Evolutionary conservation across 768 basidiomycete species (phyloP).

Genomic region (Suillus weaverae): DNA sequence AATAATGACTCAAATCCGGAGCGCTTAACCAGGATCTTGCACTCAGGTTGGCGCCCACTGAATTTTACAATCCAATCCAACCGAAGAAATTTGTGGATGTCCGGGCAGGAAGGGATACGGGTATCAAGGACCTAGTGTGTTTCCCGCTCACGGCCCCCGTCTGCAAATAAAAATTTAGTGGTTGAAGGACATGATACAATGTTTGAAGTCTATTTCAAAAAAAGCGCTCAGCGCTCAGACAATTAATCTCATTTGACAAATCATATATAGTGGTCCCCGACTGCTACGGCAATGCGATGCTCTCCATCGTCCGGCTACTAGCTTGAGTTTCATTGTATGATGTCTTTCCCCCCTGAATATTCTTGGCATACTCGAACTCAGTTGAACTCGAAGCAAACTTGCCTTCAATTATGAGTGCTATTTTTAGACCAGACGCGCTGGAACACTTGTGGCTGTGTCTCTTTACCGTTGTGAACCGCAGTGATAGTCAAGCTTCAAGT

Average conservation of each 20-base stretch:
- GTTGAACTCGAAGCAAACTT: too few species aligned
- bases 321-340: not conserved
- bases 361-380: too few species aligned
- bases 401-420: not conserved
- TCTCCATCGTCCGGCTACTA: not conserved
- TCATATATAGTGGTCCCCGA: not conserved
- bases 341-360: too few species aligned
- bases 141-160: not conserved
- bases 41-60: not conserved
- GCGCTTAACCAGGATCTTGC: too few species aligned
- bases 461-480: not conserved
- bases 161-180: not conserved
- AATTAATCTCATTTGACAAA: not conserved
- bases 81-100: not conserved
- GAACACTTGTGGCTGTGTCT: constrained; percentile 8
- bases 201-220: not conserved
- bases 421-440: not conserved
- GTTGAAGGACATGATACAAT: not conserved
- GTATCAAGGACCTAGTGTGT: not conserved
- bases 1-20: too few species aligned
- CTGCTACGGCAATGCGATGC: not conserved
- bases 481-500: not conserved
- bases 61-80: not conserved
- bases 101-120: not conserved
- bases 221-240: not conserved